Evolutionary conservation across 2,329 filamentous ascomycete genomes (phyloP), one percentile per base, ranked within the genome.

Genomic region (Periconia sp.): DNA sequence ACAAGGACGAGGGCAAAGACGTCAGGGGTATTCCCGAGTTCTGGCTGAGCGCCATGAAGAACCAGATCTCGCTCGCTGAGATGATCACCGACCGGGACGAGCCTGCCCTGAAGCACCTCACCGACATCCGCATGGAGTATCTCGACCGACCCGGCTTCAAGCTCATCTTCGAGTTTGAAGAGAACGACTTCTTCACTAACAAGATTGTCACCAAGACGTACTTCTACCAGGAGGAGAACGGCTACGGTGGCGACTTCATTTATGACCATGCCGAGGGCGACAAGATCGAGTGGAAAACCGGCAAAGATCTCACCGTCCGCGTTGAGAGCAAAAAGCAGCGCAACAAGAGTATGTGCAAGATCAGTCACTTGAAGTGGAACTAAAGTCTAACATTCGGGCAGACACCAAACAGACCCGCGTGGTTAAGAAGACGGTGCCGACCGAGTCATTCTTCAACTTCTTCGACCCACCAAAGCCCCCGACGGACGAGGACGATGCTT

Each of bases 1-100:
- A 84, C 64, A 75, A 80, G 65, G 77, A 84, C 51, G 74, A 78
- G 38, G 64, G 67, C 46, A 74, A 78, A 51, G 71, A 78, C 42
- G 75, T 87, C 54, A 80, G 84, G 64, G 94, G 94, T 73, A 96
- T 99, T 52, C 94, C 94, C 52, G 94, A 99, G 76, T 99, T 99
- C 82, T 99, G 94, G 94, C 82, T 99, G 36, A 96, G 92, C 50
- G 92, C 95, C 61, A 97, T 99, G 92, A 99, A 99, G 83, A 99
- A 99, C 80, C 92, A 96, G 73, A 84, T 94, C 65, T 95, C 92
- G 21, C 85, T 99, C 43, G 90, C 92, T 43, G 95, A 99, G 76
- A 96, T 96, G 84, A 96, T 99, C 71, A 99, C 94, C 64, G 94
- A 97, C 65, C 88, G 91, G 56, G 94, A 99, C 69, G 94, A 99